Evolutionary conservation across 768 basidiomycete genomes (phyloP).

Genomic region (Hericium coralloides): DNA sequence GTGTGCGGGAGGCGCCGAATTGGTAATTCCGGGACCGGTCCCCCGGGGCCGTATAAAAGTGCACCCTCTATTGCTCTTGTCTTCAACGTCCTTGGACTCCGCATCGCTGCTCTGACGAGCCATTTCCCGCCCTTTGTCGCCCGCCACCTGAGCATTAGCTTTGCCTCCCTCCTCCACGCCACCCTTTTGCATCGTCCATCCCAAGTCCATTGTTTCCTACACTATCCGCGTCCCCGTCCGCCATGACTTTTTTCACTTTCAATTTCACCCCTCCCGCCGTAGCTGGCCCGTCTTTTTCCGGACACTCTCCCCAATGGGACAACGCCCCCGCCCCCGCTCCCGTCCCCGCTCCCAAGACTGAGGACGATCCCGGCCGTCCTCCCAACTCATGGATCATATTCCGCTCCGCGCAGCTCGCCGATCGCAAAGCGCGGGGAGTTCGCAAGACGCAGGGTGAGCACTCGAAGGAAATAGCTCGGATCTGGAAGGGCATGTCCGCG

Average conservation of each 20-base stretch:
- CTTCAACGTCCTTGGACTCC: not conserved
- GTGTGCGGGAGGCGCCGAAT: too few relatives aligned
- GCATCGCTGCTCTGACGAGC: not conserved
- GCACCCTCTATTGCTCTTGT: not conserved
- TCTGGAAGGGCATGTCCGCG: constrained; percentile 31
- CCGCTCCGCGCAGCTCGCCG: constrained; percentile 33
- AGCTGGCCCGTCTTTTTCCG: too few relatives aligned
- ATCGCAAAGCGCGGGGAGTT: constrained; percentile 18
- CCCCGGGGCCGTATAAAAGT: not conserved
- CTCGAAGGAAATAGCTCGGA: constrained; percentile 30
- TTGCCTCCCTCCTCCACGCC: not conserved
- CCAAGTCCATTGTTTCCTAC: not conserved
- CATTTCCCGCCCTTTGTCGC: constrained; percentile 1
- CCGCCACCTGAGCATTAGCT: not conserved
- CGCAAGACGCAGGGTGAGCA: constrained; percentile 30
- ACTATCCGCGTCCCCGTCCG: too few relatives aligned
- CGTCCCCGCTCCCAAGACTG: constrained; percentile 1
- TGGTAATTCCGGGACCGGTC: not conserved
- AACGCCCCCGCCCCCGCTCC: too few relatives aligned
- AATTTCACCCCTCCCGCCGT: too few relatives aligned
- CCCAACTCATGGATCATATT: constrained; percentile 45
- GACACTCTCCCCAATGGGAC: too few relatives aligned
- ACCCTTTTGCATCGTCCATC: not conserved
- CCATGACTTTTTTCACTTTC: not conserved
- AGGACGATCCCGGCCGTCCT: constrained; percentile 25